These are phyloP conservation scores for Yarrowia sp. DNA, from an alignment of 805 yeast species.

Conservation along the genomic window DNA sequence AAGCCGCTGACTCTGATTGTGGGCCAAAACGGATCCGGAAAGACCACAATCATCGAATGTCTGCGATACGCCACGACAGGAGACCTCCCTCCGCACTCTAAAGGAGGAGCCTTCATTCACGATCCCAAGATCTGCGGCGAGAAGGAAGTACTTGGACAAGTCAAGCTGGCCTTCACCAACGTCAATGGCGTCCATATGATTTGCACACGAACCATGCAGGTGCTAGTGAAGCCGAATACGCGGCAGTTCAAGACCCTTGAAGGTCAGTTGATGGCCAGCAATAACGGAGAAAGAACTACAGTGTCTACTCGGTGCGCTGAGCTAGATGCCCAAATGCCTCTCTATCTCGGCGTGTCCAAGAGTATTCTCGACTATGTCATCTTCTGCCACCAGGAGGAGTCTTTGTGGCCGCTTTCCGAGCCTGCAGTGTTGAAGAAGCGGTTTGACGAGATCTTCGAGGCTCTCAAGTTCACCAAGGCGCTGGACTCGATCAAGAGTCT, in stretches of 20 bases:
- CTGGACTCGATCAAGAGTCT: slow-evolving; percentile 72
- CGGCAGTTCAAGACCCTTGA: slow-evolving; percentile 87
- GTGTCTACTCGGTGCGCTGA: slow-evolving; percentile 81
- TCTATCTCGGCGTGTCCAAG: slow-evolving; percentile 79
- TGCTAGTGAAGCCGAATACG: slow-evolving; percentile 58
- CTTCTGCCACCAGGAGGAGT: slow-evolving; percentile 97
- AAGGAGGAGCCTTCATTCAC: slow-evolving; percentile 93
- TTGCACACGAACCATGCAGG: slow-evolving; percentile 79
- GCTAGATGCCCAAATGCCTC: slow-evolving; percentile 74
- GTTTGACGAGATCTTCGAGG: slow-evolving; percentile 96
- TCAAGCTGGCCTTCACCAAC: slow-evolving; percentile 78
- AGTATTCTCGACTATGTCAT: slow-evolving; percentile 88
- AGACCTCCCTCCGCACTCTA: slow-evolving; percentile 90
- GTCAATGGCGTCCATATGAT: slow-evolving; percentile 76
- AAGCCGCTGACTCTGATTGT: slow-evolving; percentile 89
- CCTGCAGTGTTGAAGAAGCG: slow-evolving; percentile 84
- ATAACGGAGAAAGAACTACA: slow-evolving; percentile 63
- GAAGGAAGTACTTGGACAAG: slow-evolving; percentile 80
- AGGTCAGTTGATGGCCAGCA: slow-evolving; percentile 71
- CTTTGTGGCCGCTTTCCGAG: slow-evolving; percentile 94
- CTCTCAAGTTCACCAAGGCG: slow-evolving; percentile 87
- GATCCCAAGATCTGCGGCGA: slow-evolving; percentile 75
- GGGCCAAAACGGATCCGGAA: slow-evolving; percentile 95
- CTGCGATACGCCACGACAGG: slow-evolving; percentile 93
- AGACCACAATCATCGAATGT: slow-evolving; percentile 94